Conservation (phyloP, 345 rosid species). For the Hibiscus tridactylites region DNA sequence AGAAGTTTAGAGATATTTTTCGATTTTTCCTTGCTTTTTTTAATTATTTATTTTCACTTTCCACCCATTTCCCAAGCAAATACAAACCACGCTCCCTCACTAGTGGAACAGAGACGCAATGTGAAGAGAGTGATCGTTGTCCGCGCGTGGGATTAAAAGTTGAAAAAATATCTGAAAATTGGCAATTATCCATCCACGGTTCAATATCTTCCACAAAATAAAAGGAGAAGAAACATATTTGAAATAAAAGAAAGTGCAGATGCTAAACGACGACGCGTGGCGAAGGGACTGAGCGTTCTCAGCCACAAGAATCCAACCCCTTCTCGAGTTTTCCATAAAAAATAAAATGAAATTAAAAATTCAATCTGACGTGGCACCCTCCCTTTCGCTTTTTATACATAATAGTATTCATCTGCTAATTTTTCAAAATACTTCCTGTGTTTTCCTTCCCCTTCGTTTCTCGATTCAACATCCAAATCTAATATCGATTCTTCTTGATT, state of each 20-base stretch:
- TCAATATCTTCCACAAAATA: slow-evolving; percentile 20
- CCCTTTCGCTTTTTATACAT: not conserved
- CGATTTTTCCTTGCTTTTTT: too few relatives aligned
- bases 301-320: slow-evolving; percentile 44
- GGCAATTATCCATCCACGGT: slow-evolving; percentile 6
- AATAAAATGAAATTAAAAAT: not conserved
- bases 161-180: slow-evolving; percentile 5
- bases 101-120: not conserved
- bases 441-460: not conserved
- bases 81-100: not conserved
- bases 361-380: slow-evolving; percentile 33
- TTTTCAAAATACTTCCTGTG: too few relatives aligned
- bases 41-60: not conserved
- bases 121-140: not conserved
- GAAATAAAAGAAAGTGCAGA: not conserved
- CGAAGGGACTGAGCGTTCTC: slow-evolving; percentile 17
- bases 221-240: not conserved
- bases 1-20: slow-evolving; percentile 3
- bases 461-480: not conserved
- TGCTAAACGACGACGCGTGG: slow-evolving; percentile 25
- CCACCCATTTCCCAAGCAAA: not conserved
- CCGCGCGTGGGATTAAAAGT: not conserved
- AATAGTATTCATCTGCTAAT: not conserved
- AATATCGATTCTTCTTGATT: not conserved
- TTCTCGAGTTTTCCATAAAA: slow-evolving; percentile 43